phyloP scores from a whole-genome alignment of 371 early-diverging fungal species.

The Saksenaea oblongispora region DNA sequence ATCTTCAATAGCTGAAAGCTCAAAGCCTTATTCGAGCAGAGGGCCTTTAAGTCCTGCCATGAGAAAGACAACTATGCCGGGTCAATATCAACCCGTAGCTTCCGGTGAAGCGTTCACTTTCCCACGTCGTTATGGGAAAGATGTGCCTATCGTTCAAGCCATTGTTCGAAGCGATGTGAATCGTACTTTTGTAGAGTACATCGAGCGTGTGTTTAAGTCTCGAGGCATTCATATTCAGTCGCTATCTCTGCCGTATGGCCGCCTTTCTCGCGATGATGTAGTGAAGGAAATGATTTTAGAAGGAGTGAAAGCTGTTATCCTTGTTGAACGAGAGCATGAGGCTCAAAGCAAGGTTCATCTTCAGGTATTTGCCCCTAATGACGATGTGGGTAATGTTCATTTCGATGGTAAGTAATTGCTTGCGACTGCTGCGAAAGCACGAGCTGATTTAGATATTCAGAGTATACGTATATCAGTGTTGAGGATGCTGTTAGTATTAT shows the following conservation, averaged over 20 bases:
- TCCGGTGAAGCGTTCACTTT: background rate
- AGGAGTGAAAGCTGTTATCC: slow-evolving; percentile 50
- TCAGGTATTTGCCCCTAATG: slow-evolving; percentile 28
- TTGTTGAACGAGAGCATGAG: slow-evolving; percentile 45
- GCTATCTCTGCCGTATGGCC: slow-evolving; percentile 12
- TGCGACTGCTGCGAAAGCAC: background rate
- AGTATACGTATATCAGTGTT: slow-evolving; percentile 26
- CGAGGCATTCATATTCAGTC: slow-evolving; percentile 11
- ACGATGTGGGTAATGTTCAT: slow-evolving; percentile 18
- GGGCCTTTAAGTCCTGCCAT: background rate
- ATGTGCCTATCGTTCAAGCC: slow-evolving; percentile 19
- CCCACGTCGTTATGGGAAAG: slow-evolving; percentile 6
- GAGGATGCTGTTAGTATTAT: slow-evolving; percentile 28
- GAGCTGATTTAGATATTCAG: slow-evolving; percentile 9
- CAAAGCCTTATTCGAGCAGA: background rate
- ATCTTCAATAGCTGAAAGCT: background rate
- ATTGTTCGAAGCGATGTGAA: slow-evolving; percentile 19
- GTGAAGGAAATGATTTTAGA: slow-evolving; percentile 46
- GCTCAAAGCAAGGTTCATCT: slow-evolving; percentile 26
- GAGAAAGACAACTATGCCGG: background rate
- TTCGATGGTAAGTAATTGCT: slow-evolving; percentile 27
- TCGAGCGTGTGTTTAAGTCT: slow-evolving; percentile 19
- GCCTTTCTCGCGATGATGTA: slow-evolving; percentile 8
- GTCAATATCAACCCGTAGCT: background rate
- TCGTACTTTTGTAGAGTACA: slow-evolving; percentile 11